Base-by-base conservation (phyloP, 495 filamentous ascomycete species). In the Sphaerosporella brunnea region DNA sequence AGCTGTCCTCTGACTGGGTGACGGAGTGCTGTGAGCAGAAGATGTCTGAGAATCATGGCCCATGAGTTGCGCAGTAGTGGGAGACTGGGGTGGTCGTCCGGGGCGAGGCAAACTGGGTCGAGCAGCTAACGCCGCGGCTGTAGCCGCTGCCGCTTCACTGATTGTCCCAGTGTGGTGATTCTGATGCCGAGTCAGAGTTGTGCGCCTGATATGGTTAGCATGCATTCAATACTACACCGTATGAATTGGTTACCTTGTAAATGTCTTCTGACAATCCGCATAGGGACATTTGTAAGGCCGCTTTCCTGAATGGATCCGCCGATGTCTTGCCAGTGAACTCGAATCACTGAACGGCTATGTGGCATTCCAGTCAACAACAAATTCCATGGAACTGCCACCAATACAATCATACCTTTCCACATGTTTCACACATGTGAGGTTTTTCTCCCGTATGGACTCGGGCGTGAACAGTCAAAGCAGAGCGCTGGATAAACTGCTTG, bases 391-490 rank as follows among this genome's bases (percentile, higher is more conserved):
- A 16, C 13, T 5, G 39, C 39, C 5, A 37, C 35, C 35, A 15
- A 37, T 9, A 37, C 16, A 15, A 37, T 45, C 64, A 48, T 73
- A 94, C 88, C 78, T 97, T 96, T 60, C 85, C 82, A 64, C 90
- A 97, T 51, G 82, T 72, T 65, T 96, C 92, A 62, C 90, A 97
- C 80, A 87, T 85, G 58, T 97, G 90, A 5, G 90, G 90, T 63
- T 97, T 97, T 64, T 97, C 90, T 37, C 90, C 90, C 1, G 90
- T 96, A 56, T 97, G 90, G 25, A 96, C 90, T 42, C 90, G 79
- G 51, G 79, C 75, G 63, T 97, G 90, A 2, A 97, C 90, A 1
- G 90, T 97, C 62, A 97, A 69, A 7, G 90, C 90, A n/a, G 90
- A 95, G 26, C 90, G 77, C 59, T 97, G 90, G 53, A 97, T 97